A percentile compares a stretch with the other conserved stretches of the same genome.
These are phyloP conservation scores for Fusarium musae DNA, from an alignment of 2,329 filamentous ascomycete species.

Conservation along the genomic window DNA sequence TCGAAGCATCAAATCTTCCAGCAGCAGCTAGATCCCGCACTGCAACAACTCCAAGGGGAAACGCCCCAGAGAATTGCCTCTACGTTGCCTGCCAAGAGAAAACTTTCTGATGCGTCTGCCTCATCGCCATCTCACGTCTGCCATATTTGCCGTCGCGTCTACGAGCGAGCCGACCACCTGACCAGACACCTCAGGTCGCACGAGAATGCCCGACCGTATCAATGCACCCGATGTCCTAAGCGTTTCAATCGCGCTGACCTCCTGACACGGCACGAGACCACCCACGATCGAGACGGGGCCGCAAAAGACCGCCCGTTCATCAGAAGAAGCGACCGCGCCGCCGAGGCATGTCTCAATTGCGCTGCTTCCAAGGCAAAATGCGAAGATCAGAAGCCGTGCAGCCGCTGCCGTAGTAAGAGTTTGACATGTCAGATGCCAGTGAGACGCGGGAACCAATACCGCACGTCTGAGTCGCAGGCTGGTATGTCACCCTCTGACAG, in stretches of 20 bases:
- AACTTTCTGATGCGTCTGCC: constrained; percentile 40
- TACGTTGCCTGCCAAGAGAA: constrained; percentile 37
- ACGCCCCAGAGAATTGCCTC: constrained; percentile 23
- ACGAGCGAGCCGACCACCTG: constrained; percentile 43
- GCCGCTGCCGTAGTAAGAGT: constrained; percentile 43
- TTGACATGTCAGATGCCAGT: constrained; percentile 42
- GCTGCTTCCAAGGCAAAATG: constrained; percentile 45
- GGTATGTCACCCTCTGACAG: constrained; percentile 41
- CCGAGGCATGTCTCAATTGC: constrained; percentile 44
- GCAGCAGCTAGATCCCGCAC: constrained; percentile 31
- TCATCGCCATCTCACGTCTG: constrained; percentile 44
- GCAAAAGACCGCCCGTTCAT: constrained; percentile 44
- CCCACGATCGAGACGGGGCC: constrained; percentile 43
- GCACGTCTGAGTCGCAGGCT: constrained; percentile 41
- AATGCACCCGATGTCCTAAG: constrained; percentile 44
- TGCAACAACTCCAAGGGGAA: constrained; percentile 24
- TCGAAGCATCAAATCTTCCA: constrained; percentile 31
- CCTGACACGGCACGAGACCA: constrained; percentile 43
- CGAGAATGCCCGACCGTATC: constrained; percentile 43
- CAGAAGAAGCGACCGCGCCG: constrained; percentile 40
- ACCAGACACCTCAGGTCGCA: constrained; percentile 44
- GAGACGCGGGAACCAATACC: constrained; percentile 41
- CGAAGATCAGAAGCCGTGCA: constrained; percentile 44
- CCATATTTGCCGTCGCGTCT: constrained; percentile 44
- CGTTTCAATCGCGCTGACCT: constrained; percentile 44